Base-by-base conservation (phyloP, 106 monocot species). In the Apostasia shenzhenica region DNA sequence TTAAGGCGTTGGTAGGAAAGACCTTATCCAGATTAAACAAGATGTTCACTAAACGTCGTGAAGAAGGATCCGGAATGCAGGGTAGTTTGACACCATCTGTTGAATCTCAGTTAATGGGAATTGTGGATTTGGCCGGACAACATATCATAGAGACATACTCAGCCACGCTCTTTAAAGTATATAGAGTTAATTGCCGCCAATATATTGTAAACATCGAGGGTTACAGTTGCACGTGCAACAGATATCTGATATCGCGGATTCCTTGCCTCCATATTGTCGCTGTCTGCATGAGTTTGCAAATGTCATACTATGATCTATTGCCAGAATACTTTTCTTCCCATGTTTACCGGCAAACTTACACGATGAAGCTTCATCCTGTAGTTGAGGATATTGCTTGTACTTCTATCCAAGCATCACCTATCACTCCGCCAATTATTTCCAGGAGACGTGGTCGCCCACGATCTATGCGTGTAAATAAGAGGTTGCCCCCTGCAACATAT, bases 101-200 rank as follows among this genome's bases (percentile, higher is more conserved):
- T 44, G 61, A 61, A 61, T 44, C 61, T 3, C 61, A 61, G 0
- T 2, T 61, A 4, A 11, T 3, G 4, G 61, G 37, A 8, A 44
- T 61, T 11, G 61, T 44, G 43, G 44, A 45, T 37, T 44, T 61
- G 43, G 61, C 61, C 1, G 61, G 7, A 5, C 61, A 61, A n/a
- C 61, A 61, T 44, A 61, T 61, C 43, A 43, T 61, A 37, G 61
- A 61, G 61, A 41, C 61, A 41, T 61, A 61, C 44, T 61, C 61
- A 2, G 2, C 61, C 9, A 44, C 43, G 41, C 3, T 61, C 41
- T 61, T 61, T 10, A 61, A 61, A 8, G 61, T 61, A 11, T 61
- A 61, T 44, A 42, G 61, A 61, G 43, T 61, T 11, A 61, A 61
- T 44, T 37, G 37, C 13, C 41, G 61, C 41, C 44, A 8, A 3